phyloP scores from a whole-genome alignment of 345 rosid species.

The Pistacia vera region DNA sequence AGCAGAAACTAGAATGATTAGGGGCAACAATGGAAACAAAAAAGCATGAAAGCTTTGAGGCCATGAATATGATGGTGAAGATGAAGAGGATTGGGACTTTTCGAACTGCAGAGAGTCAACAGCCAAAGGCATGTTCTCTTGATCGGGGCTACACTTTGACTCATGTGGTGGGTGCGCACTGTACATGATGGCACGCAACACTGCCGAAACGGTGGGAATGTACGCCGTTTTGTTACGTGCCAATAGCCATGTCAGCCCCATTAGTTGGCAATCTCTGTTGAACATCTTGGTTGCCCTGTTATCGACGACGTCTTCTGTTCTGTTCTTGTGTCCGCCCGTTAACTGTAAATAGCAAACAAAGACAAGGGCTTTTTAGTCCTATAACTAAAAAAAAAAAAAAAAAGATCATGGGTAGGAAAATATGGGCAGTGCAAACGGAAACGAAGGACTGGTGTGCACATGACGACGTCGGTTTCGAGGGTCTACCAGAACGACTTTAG shows the following conservation, averaged over 20 bases:
- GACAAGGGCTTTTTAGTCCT: conserved; percentile 11
- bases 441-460: conserved; percentile 17
- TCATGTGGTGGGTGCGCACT: conserved; percentile 77
- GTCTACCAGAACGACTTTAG: conserved; percentile 36
- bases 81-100: conserved; percentile 43
- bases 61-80: conserved; percentile 11
- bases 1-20: conserved; percentile 30
- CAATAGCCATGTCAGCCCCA: conserved; percentile 99
- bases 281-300: conserved; percentile 84
- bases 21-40: conserved; percentile 36
- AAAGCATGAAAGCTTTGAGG: conserved; percentile 1
- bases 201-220: conserved; percentile 98
- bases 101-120: conserved; percentile 94
- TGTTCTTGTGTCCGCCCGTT: conserved; percentile 60
- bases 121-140: conserved; percentile 99
- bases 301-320: conserved; percentile 35
- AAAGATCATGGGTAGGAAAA: conserved; percentile 30
- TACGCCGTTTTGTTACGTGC: conserved; percentile 94
- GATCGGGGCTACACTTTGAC: conserved; percentile 92
- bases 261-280: conserved; percentile 87
- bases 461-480: conserved; percentile 32
- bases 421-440: conserved; percentile 41
- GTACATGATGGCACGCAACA: conserved; percentile 90
- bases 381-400: conserved; percentile 3
- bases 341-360: conserved; percentile 41